Evolutionary conservation across 805 yeast genomes (phyloP), one percentile per base, ranked within the genome.

Genomic region (Hanseniaspora clermontiae): DNA sequence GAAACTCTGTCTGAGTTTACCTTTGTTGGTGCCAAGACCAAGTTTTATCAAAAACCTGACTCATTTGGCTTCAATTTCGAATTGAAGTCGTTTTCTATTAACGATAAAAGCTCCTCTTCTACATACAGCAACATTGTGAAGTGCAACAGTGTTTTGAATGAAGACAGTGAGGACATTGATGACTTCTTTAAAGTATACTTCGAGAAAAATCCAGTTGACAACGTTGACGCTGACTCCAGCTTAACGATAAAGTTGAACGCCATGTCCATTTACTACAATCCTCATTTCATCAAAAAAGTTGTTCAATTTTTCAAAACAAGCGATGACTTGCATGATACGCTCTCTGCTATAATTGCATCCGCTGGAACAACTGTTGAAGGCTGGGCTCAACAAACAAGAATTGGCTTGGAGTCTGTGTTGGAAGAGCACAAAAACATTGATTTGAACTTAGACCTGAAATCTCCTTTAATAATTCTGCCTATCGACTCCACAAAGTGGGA

Each of bases 321-420:
- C 20, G 81, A 81, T 58, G 81, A 81, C 31, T 95, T 90, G 62
- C 74, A 82, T 57, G 95, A 90, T 64, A 89, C 97, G 0, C 81
- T 93, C 24, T 91, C 89, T 39, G 93, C 93, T 10, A 79, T 95
- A 29, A 80, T 93, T 80, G 83, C 80, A 67, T 97, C 96, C 1
- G 98, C 99, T 0, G 96, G 90, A 60, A 87, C 90, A 0, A 90
- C 96, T 0, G 84, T 93, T 58, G 96, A 89, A 64, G 97, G 95
- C 1, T 74, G 93, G 60, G 83, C 97, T 0, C 75, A 82, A 29
- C 96, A 89, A 66, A 93, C 97, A 0, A 75, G 96, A 63, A 77
- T 93, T 60, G 97, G 97, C 0, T 75, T 93, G 20, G 95, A 91
- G 69, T 89, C 93, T 61, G 93, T 96, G 0, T 75, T 95, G 62